phyloP scores from a whole-genome alignment of 176 grass and related monocot genomes.

The Rhynchospora breviuscula region DNA sequence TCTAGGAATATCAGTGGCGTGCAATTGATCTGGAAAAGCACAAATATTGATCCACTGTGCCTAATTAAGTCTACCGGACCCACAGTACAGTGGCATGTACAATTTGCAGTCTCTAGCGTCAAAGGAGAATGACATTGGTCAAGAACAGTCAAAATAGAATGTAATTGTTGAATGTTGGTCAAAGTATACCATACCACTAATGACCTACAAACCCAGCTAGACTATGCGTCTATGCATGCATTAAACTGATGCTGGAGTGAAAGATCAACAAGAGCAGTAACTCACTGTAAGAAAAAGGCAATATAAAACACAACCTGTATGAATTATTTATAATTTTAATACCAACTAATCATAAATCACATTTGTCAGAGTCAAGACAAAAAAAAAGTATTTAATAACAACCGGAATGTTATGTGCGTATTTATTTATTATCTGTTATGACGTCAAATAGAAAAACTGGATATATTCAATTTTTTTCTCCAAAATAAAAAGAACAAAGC shows the following conservation, averaged over 20 bases:
- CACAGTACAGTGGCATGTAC: background rate
- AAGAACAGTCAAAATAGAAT: background rate
- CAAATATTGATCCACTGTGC: background rate
- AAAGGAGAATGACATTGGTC: background rate
- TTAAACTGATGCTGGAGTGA: too few relatives aligned
- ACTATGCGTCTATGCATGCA: background rate
- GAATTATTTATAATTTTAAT: too few relatives aligned
- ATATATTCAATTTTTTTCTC: background rate
- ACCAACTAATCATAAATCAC: too few relatives aligned
- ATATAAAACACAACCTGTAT: too few relatives aligned
- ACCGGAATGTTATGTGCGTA: too few relatives aligned
- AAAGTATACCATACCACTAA: background rate
- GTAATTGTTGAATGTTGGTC: background rate
- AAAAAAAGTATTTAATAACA: too few relatives aligned
- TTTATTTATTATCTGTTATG: too few relatives aligned
- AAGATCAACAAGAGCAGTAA: background rate
- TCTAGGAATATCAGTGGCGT: background rate
- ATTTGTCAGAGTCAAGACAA: too few relatives aligned
- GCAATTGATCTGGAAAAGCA: background rate
- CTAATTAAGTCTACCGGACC: background rate
- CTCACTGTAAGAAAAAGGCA: background rate
- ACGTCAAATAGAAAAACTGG: too few relatives aligned
- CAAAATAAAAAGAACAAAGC: too few relatives aligned
- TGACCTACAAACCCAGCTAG: background rate
- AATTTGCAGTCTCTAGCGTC: background rate